Base-by-base conservation (phyloP, 2,329 filamentous ascomycete genomes). In the Pyrenochaeta sp. region DNA sequence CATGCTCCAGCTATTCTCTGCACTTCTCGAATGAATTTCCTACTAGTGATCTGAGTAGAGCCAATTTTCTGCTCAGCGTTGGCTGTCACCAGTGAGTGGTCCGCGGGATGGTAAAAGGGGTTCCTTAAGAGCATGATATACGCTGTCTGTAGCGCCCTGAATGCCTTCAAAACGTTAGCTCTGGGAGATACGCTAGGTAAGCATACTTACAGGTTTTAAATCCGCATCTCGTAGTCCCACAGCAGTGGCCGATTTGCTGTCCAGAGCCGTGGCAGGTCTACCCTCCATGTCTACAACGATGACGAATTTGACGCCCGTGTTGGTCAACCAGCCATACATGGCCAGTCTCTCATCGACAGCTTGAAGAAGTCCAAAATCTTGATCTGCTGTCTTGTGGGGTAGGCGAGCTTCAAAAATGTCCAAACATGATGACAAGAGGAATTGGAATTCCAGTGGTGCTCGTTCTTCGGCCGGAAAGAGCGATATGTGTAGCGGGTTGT, bases 241-340 rank as follows among this genome's bases (percentile, higher is more conserved):
- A 13, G 86, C 85, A 19, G 82, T 77, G 40, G 72, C 61, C 24
- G 62, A 64, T 52, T 73, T 77, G 65, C 68, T 72, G 58, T 77
- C 75, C 12, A 69, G 55, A 6, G 67, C 64, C 22, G 68, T 76
- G 19, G 75, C 77, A 49, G 85, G 80, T 24, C 90, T 83, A 1
- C 93, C 93, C 66, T 93, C 88, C 86, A 96, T 92, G 79, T 99
- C 94, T 30, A 98, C 90, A 3, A 97, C 87, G 62, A 93, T 90
- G 34, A 98, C 88, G 72, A 99, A 89, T 75, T 94, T 93, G 63
- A 97, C 88, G 40, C 93, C 93, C 27, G 95, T 98, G 79, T 97
- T 98, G 55, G 95, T 97, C 78, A 98, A 87, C 88, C 92, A 97
- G 71, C 95, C 95, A 81, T 98, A 99, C 66, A 93, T 91, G 36